These are phyloP conservation scores for Elymus sibiricus DNA, from an alignment of 176 grass and related monocot genomes.

Conservation along the genomic window DNA sequence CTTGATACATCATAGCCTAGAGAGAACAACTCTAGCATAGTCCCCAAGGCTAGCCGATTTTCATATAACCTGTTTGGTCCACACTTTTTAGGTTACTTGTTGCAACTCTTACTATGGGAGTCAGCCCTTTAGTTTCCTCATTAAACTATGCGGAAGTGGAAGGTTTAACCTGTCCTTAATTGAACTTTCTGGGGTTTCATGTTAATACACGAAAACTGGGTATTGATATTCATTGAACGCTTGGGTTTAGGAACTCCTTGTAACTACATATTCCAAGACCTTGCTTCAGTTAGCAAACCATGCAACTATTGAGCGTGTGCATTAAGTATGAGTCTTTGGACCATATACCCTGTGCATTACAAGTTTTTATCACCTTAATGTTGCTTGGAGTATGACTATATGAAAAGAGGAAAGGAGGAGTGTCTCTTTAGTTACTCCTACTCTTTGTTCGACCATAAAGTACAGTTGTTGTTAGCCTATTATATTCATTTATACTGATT, in stretches of 20 bases:
- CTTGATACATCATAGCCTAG: neutral
- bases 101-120: neutral
- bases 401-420: neutral
- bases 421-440: slow-evolving; percentile 1
- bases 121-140: neutral
- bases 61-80: neutral
- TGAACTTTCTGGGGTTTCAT: neutral
- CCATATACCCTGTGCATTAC: slow-evolving; percentile 10
- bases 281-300: neutral
- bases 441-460: slow-evolving; percentile 1
- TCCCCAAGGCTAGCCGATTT: neutral
- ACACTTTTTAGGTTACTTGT: neutral
- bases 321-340: neutral
- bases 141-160: neutral
- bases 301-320: neutral
- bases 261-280: neutral
- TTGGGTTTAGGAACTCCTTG: neutral
- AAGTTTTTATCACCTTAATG: neutral
- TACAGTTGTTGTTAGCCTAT: neutral
- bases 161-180: neutral
- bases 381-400: neutral
- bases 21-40: neutral
- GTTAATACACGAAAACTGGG: neutral
- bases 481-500: neutral
- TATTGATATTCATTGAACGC: neutral